Evolutionary conservation across 2,329 filamentous ascomycete genomes (phyloP).

Genomic region (Colletotrichum caudatum): DNA sequence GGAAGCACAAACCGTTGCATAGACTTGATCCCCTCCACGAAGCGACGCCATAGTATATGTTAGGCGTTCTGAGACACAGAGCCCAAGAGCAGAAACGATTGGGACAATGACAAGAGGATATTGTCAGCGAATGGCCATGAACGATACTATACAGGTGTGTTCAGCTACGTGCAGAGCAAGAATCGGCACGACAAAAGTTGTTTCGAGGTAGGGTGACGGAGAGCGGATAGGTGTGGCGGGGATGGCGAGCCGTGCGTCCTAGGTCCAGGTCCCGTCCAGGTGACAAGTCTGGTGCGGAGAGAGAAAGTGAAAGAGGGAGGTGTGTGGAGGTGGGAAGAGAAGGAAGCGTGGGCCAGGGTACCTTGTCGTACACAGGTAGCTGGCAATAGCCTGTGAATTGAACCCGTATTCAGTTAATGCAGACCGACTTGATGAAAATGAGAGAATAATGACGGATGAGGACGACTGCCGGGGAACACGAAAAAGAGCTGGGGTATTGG

Average conservation of each 20-base stretch:
- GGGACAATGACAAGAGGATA: slow-evolving; percentile 27
- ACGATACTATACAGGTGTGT: slow-evolving; percentile 19
- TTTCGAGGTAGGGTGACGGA: slow-evolving; percentile 12
- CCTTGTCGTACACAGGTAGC: slow-evolving; percentile 18
- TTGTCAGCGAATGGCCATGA: slow-evolving; percentile 38
- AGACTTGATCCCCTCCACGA: slow-evolving; percentile 61
- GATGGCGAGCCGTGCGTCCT: slow-evolving; percentile 31
- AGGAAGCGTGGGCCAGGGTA: slow-evolving; percentile 17
- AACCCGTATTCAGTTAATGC: not conserved
- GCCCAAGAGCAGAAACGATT: slow-evolving; percentile 26
- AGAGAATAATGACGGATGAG: not conserved
- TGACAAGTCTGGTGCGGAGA: slow-evolving; percentile 32
- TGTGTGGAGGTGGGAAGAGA: slow-evolving; percentile 32
- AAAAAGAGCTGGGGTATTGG: not conserved
- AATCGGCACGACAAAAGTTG: slow-evolving; percentile 30
- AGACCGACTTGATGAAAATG: not conserved
- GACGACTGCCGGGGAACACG: not conserved
- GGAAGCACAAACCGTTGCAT: slow-evolving; percentile 65
- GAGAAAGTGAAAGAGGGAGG: slow-evolving; percentile 12
- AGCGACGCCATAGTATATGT: slow-evolving; percentile 52
- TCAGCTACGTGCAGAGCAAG: slow-evolving; percentile 23
- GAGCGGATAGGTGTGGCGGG: slow-evolving; percentile 31
- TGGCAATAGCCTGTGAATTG: not conserved
- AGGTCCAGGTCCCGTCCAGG: slow-evolving; percentile 22
- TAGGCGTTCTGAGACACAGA: slow-evolving; percentile 40